Base-by-base conservation (phyloP, 441 rosid species). In the Manihot esculenta region DNA sequence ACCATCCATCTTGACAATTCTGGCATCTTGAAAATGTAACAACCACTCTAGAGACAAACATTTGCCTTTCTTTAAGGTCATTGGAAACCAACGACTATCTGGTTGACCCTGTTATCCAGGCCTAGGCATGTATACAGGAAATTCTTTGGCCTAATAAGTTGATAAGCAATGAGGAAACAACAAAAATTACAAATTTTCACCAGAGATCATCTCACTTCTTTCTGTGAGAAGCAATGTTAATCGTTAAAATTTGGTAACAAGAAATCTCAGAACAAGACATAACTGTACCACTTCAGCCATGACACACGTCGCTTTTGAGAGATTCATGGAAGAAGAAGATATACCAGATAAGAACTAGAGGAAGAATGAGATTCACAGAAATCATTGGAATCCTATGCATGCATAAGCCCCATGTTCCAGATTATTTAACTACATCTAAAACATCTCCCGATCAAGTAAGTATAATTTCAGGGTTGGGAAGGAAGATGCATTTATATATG, bases 351-450 rank as follows among this genome's bases (percentile, higher is more conserved):
- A 30, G 49, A 18, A 38, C 26, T 7, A 13, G 45, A 61, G 14
- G 26, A 42, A 49, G 17, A 66, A 66, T 35, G 55, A 49, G 13
- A 49, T 51, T 60, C 38, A 24, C 41, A 61, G 18, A 38, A 70
- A 45, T 24, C 9, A 13, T 18, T 18, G 55, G 64, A 57, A 44
- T n/a, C 24, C 26, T 45, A 41, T 17, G 54, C 35, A 26, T 56
- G 53, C 33, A 15, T 14, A 18, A 63, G 38, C 17, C 17, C 50
- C 35, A 5, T 13, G 2, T 44, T 42, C 44, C 30, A 14, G 49
- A 26, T 21, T 10, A 56, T 49, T 12, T 11, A 21, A 67, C 5
- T 14, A 38, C 10, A 7, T 5, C 58, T 35, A 35, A 33, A 21
- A 57, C n/a, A n/a, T n/a, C n/a, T n/a, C n/a, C n/a, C n/a, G n/a